Evolutionary conservation across 1,284 basidiomycete genomes (phyloP), one percentile per base, ranked within the genome.

Genomic region (Ceratobasidium sp.): DNA sequence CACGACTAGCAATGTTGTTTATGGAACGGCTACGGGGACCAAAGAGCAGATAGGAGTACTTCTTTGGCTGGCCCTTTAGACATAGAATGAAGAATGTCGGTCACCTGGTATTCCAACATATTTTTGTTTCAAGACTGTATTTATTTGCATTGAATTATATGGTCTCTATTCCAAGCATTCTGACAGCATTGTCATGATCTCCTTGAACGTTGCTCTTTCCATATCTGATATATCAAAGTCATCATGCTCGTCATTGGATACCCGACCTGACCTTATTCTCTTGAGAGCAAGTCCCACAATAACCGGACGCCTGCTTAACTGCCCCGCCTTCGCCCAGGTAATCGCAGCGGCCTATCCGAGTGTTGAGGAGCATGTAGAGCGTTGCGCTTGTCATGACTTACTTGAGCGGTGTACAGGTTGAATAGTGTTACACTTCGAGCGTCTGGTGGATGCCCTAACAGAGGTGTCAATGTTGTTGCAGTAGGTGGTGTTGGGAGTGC

Each of bases 341-440:
- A 96, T 84, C 0, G 93, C 93, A 0, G 94, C 92, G 55, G 94
- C 89, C 77, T 69, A 14, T 32, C 2, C 34, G 8, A 45, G 30
- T 28, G 18, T 43, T 59, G 2, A 59, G 23, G 8, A 28, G 8
- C 36, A 57, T 16, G 21, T 16, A 32, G 2, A 2, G 26, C 36
- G 18, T 69, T 23, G 16, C n/a, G 10, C 32, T 28, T 1, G 26
- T 36, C n/a, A n/a, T 21, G 34, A 26, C 36, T 57, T 41, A 41
- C 65, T 28, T 98, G 96, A 3, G 89, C 84, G 0, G 89, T 89
- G 79, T 96, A 97, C 0, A 97, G 84, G 50, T 90, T 89, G 78
- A 96, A 88, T 26, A 97, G 81, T 0, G 89, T 88, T 50, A 89
- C 88, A 72, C 88, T 78, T 72, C 90, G 86, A 59, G 87, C 83